Conservation (phyloP, 768 basidiomycete species). For the Pilatotrama ljubarskyi region DNA sequence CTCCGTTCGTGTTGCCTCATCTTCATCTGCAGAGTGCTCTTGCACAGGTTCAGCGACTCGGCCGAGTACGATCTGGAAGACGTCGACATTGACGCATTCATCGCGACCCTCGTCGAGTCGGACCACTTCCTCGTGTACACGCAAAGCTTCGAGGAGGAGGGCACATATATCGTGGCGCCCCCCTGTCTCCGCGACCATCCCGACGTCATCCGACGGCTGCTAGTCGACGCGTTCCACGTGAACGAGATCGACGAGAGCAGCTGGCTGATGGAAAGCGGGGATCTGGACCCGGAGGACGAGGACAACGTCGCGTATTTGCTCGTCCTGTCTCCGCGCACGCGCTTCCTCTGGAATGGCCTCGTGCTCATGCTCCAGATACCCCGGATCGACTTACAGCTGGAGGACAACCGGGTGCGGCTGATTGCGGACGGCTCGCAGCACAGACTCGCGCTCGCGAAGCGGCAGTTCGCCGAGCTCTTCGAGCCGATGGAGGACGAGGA, state of each 20-base stretch:
- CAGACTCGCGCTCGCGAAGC: conserved; percentile 74
- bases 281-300: conserved; percentile 54
- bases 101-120: conserved; percentile 73
- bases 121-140: conserved; percentile 97
- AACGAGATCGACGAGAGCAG: conserved; percentile 57
- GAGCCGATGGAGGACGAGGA: conserved; percentile 52
- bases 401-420: conserved; percentile 84
- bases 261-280: conserved; percentile 40
- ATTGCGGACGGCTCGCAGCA: conserved; percentile 87
- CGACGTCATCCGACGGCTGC: conserved; percentile 73
- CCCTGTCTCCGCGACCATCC: conserved; percentile 73
- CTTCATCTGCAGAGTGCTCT: conserved; percentile 51
- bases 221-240: conserved; percentile 84
- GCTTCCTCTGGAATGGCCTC: conserved; percentile 91
- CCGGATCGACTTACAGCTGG: conserved; percentile 69
- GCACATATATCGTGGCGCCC: conserved; percentile 87
- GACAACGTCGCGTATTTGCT: conserved; percentile 75
- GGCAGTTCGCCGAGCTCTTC: conserved; percentile 69
- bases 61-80: conserved; percentile 86
- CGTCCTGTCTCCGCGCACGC: conserved; percentile 78
- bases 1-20: conserved; percentile 2
- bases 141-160: conserved; percentile 81
- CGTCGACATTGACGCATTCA: conserved; percentile 74
- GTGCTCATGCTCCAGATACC: conserved; percentile 78
- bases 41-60: conserved; percentile 90